Percentiles rank a stretch among this genome's conserved stretches.
phyloP scores from a whole-genome alignment of 352 stramenopile genomes.

The Phytopythium kandeliae region DNA sequence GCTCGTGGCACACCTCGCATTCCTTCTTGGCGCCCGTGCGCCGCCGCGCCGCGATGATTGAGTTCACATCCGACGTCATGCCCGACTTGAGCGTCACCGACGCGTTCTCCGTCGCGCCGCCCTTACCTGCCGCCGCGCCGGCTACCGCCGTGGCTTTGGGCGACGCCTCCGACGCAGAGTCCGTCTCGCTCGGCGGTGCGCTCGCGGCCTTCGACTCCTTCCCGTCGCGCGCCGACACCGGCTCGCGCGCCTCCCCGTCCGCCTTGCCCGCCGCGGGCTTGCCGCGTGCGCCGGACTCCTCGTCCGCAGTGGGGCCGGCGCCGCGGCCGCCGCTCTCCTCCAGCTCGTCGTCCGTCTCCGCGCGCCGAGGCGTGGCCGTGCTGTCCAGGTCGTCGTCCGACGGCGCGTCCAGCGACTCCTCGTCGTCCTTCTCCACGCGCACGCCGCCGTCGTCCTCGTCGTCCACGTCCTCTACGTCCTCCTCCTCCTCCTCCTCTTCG shows the following conservation, averaged over 20 bases:
- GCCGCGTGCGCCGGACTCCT: constrained; percentile 2
- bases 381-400: constrained; percentile 76
- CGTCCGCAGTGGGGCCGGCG: constrained; percentile 2
- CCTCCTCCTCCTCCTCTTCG: constrained; percentile 9
- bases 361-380: constrained; percentile 41
- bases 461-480: constrained; percentile 17
- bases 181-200: constrained; percentile 17
- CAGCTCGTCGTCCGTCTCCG: constrained; percentile 44
- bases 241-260: background rate
- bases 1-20: constrained; percentile 69
- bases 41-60: constrained; percentile 63
- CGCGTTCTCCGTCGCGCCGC: constrained; percentile 17
- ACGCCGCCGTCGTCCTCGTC: constrained; percentile 53
- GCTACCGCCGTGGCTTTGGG: constrained; percentile 14
- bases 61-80: constrained; percentile 47
- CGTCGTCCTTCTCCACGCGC: constrained; percentile 69
- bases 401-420: constrained; percentile 64
- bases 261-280: constrained; percentile 13
- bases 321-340: constrained; percentile 7
- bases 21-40: constrained; percentile 63
- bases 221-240: constrained; percentile 4
- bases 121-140: constrained; percentile 12
- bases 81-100: constrained; percentile 38
- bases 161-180: constrained; percentile 23
- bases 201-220: background rate